A percentile compares a stretch with the other conserved stretches of the same genome.
phyloP scores from a whole-genome alignment of 2,329 filamentous ascomycete species.

The Drechslera avenae region DNA sequence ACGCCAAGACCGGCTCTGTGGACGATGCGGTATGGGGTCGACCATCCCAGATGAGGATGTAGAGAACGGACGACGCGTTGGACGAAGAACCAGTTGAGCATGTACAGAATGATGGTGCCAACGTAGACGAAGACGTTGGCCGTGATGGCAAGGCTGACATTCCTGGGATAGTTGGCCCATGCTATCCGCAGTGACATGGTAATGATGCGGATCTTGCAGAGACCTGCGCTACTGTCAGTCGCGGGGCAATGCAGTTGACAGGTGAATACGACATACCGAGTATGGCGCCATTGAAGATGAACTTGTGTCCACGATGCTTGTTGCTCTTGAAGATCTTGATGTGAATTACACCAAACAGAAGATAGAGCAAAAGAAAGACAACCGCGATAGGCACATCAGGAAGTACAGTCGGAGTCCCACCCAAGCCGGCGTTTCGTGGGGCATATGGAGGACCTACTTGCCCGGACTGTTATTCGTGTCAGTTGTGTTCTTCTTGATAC shows the following conservation, averaged over 20 bases:
- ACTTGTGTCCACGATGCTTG: constrained; percentile 49
- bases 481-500: neutral
- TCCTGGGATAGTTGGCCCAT: constrained; percentile 43
- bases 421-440: constrained; percentile 32
- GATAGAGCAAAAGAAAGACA: constrained; percentile 51
- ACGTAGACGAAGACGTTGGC: constrained; percentile 73
- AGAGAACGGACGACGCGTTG: constrained; percentile 77
- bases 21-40: constrained; percentile 55
- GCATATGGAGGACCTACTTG: constrained; percentile 37
- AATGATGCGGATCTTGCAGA: constrained; percentile 52
- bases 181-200: constrained; percentile 51
- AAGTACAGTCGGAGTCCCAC: constrained; percentile 34
- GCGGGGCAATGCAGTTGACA: neutral
- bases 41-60: constrained; percentile 75
- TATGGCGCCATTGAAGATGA: constrained; percentile 50
- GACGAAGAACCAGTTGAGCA: constrained; percentile 78
- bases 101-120: constrained; percentile 76
- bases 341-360: constrained; percentile 48
- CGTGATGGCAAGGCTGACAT: constrained; percentile 59
- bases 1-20: constrained; percentile 56
- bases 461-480: constrained; percentile 12
- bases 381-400: constrained; percentile 51
- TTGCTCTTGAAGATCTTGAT: constrained; percentile 51
- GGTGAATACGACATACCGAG: constrained; percentile 41
- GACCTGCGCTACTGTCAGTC: constrained; percentile 41